Percentiles rank a stretch among this genome's conserved stretches.
Evolutionary conservation across 306 rosid species (phyloP).

Genomic region (Acacia acuminata): DNA sequence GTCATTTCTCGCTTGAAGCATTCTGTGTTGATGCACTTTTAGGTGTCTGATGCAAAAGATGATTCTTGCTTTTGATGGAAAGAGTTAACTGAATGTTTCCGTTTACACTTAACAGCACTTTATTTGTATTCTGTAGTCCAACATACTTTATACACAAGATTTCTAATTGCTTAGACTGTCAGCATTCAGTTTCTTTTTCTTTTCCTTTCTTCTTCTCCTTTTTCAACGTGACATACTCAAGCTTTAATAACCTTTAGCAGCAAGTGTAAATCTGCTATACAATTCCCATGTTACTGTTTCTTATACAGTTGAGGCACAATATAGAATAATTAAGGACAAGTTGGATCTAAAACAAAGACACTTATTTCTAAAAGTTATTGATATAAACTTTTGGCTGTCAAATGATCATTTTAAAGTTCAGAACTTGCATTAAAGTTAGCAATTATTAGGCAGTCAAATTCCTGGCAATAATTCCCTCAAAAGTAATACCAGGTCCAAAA

Average conservation of each 20-base stretch:
- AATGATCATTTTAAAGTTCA: background rate
- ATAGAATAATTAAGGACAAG: background rate
- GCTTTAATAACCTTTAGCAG: background rate
- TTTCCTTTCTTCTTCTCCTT: background rate
- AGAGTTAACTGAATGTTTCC: conserved; percentile 42
- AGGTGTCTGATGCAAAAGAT: conserved; percentile 37
- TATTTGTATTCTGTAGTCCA: conserved; percentile 18
- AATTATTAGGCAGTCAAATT: background rate
- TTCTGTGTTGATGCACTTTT: conserved; percentile 31
- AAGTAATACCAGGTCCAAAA: conserved; percentile 76
- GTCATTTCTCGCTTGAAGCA: conserved; percentile 35
- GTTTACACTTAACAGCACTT: conserved; percentile 18
- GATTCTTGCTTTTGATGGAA: conserved; percentile 45
- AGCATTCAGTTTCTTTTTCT: background rate
- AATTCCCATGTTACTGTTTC: background rate
- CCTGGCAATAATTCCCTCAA: conserved; percentile 9
- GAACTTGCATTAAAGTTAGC: background rate
- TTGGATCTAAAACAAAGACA: background rate
- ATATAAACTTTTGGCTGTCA: background rate
- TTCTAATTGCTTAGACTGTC: conserved; percentile 22
- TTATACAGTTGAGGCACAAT: background rate
- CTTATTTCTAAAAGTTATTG: background rate
- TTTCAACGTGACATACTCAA: background rate
- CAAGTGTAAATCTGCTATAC: background rate
- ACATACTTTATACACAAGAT: conserved; percentile 8